Conservation (phyloP, 768 basidiomycete genomes). For the Termitomyces bulborhizus region DNA sequence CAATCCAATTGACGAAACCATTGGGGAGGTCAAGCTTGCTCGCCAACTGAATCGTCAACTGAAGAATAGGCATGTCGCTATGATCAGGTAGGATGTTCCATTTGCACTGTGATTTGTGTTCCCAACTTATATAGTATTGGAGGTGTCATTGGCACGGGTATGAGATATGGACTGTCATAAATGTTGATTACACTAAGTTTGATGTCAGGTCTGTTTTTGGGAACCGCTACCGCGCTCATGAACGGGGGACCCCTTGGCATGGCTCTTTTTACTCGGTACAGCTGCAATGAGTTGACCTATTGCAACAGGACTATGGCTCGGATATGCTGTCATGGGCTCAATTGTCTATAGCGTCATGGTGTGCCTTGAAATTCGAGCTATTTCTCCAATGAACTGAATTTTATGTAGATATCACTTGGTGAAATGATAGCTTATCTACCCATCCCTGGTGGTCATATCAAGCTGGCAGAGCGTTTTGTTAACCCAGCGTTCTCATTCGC, state of each 20-base stretch:
- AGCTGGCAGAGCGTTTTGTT: constrained; percentile 75
- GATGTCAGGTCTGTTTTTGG: constrained; percentile 41
- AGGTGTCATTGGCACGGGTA: constrained; percentile 56
- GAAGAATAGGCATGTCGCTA: constrained; percentile 75
- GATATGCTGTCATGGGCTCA: constrained; percentile 58
- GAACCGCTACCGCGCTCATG: constrained; percentile 42
- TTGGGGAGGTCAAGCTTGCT: constrained; percentile 29
- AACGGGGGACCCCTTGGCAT: constrained; percentile 67
- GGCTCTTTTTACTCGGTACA: neutral
- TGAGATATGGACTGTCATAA: constrained; percentile 16
- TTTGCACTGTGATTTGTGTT: neutral
- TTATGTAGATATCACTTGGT: constrained; percentile 52
- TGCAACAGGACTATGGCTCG: constrained; percentile 54
- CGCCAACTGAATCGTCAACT: constrained; percentile 36
- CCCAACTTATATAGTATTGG: constrained; percentile 38
- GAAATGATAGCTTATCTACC: constrained; percentile 79
- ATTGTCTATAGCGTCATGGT: constrained; percentile 75
- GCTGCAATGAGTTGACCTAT: neutral
- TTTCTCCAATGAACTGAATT: neutral
- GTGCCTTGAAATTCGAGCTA: neutral
- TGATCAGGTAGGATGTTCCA: constrained; percentile 51
- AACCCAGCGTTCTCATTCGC: constrained; percentile 64
- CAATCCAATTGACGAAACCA: constrained; percentile 10
- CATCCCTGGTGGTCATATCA: constrained; percentile 76
- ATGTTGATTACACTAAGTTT: neutral